Evolutionary conservation across 495 filamentous ascomycete species (phyloP), one percentile per base, ranked within the genome.

Genomic region (Patellaria atrata): DNA sequence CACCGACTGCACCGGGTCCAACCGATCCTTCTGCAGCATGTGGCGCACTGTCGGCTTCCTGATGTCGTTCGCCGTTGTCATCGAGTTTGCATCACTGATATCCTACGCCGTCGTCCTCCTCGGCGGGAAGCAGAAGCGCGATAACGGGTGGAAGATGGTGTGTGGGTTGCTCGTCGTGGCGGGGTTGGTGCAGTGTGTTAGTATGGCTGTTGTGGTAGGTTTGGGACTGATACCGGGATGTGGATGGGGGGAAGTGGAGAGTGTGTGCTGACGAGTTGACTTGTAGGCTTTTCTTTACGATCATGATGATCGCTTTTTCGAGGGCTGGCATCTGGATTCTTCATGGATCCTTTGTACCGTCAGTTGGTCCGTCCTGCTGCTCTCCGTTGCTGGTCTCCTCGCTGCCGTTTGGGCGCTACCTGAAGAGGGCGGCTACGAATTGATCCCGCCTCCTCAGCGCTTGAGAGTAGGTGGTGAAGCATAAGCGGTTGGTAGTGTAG

Each of bases 11-110:
- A 67, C 73, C 42, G 74, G 70, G 46, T 61, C 64, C 30, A 69
- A 81, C 49, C 68, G 73, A 19, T 71, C 75, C 56, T 93, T 96
- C 64, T 93, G 87, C 59, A 77, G 72, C 41, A 79, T 91, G 70
- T 96, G 87, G 87, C 70, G 81, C 21, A 77, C 74, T 26, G 73
- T 82, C 36, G 84, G 79, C 7, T 94, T 92, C 54, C 59, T 92
- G 34, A 82, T 92, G 71, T 77, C 69, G 34, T 79, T 93, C 43
- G 70, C 79, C 16, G 65, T 82, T 22, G 71, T 92, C 23, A 43
- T 85, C 19, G 73, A 93, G 58, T 67, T 80, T 12, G 78, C 77
- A 33, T 73, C 71, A 27, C 51, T 91, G 11, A 73, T 91, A 9
- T 67, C 75, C 2, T 91, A 81, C 54, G 45, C 78, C 27, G 67